phyloP scores from a whole-genome alignment of 2,329 filamentous ascomycete genomes.

The Scytalidium lignicola region DNA sequence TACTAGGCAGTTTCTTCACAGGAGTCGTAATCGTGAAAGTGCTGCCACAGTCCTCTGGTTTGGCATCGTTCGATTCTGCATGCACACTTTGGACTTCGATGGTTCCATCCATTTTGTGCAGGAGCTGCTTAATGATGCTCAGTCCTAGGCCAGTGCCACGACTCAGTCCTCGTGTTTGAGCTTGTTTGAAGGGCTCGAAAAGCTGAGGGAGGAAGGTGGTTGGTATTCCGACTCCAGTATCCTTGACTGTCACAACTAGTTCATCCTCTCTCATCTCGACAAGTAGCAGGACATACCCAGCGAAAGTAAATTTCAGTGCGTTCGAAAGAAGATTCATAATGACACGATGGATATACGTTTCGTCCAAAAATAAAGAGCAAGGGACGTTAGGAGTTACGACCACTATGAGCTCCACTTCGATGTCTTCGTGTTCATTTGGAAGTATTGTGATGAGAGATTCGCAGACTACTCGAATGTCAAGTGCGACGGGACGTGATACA shows the following conservation, averaged over 20 bases:
- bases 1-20: not conserved
- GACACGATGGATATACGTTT: constrained; percentile 30
- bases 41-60: constrained; percentile 10
- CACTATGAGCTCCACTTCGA: constrained; percentile 27
- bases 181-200: constrained; percentile 26
- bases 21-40: constrained; percentile 17
- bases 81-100: constrained; percentile 25
- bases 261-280: constrained; percentile 11
- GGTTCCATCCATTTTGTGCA: constrained; percentile 26
- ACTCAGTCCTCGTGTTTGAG: constrained; percentile 21
- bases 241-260: constrained; percentile 24
- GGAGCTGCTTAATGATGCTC: constrained; percentile 26
- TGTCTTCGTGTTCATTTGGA: constrained; percentile 28
- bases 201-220: constrained; percentile 30
- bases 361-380: constrained; percentile 27
- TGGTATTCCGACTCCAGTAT: constrained; percentile 27
- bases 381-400: constrained; percentile 28
- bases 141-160: constrained; percentile 24
- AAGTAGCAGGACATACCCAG: constrained; percentile 18
- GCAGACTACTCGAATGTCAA: constrained; percentile 28
- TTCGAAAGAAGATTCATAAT: constrained; percentile 33
- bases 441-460: constrained; percentile 29
- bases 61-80: constrained; percentile 17
- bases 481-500: constrained; percentile 24
- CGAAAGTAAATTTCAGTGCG: constrained; percentile 27